Base-by-base conservation (phyloP, 352 stramenopile species). In the Halophytophthora batemanensis region DNA sequence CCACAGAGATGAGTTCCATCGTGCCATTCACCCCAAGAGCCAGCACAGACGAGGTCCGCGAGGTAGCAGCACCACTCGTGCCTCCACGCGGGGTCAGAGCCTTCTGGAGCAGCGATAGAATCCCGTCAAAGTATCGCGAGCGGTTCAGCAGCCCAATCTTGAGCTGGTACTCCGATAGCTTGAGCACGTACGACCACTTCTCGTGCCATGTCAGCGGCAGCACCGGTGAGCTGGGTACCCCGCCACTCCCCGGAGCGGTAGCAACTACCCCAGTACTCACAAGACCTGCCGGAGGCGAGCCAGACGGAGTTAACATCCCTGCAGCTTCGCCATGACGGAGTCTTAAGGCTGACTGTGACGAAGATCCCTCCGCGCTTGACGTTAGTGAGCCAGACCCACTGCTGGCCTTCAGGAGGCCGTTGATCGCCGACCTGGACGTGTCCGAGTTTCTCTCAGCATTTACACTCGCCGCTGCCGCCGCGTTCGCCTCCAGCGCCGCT, bases 91-190 rank as follows among this genome's bases (percentile, higher is more conserved):
- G 80, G 7, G 79, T 76, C 25, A 93, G 50, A 1, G 69, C 66
- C 49, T 95, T 95, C 57, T 95, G 84, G 23, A 90, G 53, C 13
- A 95, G 45, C 28, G 84, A 91, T 3, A 90, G 34, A 2, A 95
- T 57, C 1, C 82, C 82, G 31, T 92, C 78, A 59, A 95, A 89
- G 50, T 85, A 93, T n/a, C 71, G 72, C 34, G 69, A 57, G n/a
- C 74, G 62, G 46, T 95, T 76, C 34, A 95, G 53, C 22, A 95
- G 53, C 1, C 82, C 76, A 22, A 82, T 49, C 45, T 89, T 86
- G 56, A 88, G 92, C 62, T 95, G 84, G 41, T 86, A 93, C 61
- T 86, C 66, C 13, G 82, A 87, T 14, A 95, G 54, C 53, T 90
- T 87, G 21, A 95, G 65, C 21, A 86, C 61, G 46, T 95, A 95